Base-by-base conservation (phyloP, 352 stramenopile species). In the Phytophthora aleatoria region DNA sequence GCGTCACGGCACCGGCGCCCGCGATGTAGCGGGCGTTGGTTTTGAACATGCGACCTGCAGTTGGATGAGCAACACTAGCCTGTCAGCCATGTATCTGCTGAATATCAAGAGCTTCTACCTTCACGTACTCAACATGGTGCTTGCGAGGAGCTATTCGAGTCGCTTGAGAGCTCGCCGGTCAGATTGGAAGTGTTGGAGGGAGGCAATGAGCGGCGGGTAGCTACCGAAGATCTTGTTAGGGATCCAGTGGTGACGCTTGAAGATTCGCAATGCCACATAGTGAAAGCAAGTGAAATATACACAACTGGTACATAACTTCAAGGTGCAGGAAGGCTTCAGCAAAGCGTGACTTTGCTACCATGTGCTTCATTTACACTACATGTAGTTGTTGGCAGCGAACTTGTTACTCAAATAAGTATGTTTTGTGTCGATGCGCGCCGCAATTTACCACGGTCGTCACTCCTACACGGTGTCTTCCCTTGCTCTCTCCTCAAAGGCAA, bases 1-100 rank as follows among this genome's bases (percentile, higher is more conserved):
- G 78, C 55, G 79, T 83, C 49, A 87, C 64, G 16, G 77, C 81
- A 24, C 81, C 59, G 55, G 79, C 77, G 20, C 77, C 81, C 16
- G 76, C 81, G 41, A 89, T 77, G 44, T 83, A 74, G 35, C 75
- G 60, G 53, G 69, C 73, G 69, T 91, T 91, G 45, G 79, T 63
- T 57, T 79, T 81, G 48, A 89, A 64, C 44, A 85, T 70, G 57
- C 75, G 76, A 54, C 51, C 79, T 89, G 55, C n/a, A 61, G 49
- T 43, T 41, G 53, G 0, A 51, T 16, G 27, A 36, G 44, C n/a
- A 36, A 43, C 15, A 28, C 24, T 30, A 13, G 26, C 13, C 16
- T 47, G 33, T 57, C 13, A 57, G 38, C 36, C 24, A 38, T 41
- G 10, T 7, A 57, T 33, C 33, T 44, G 16, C 26, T 45, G 15